A percentile compares a stretch with the other conserved stretches of the same genome.
phyloP scores from a whole-genome alignment of 352 stramenopile genomes.

The Pythium sukuiense region DNA sequence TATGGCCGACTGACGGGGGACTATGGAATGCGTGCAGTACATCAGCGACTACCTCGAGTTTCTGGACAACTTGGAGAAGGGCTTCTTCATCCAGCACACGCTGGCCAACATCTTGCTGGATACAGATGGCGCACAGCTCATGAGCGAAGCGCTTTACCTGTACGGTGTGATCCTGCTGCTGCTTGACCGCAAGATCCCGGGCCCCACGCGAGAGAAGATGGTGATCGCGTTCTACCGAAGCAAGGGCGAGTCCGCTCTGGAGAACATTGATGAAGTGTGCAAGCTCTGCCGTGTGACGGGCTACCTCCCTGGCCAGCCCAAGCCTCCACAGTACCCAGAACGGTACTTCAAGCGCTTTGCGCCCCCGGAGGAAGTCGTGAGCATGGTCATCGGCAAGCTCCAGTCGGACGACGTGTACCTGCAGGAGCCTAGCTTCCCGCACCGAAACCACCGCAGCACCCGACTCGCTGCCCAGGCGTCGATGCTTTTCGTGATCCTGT shows the following conservation, averaged over 20 bases:
- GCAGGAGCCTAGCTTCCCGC: constrained; percentile 90
- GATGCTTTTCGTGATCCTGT: constrained; percentile 96
- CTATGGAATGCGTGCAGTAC: constrained; percentile 59
- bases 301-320: constrained; percentile 80
- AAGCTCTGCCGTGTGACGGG: constrained; percentile 90
- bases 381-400: constrained; percentile 92
- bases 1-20: background rate
- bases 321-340: constrained; percentile 87
- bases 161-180: constrained; percentile 94
- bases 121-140: constrained; percentile 91
- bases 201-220: constrained; percentile 90
- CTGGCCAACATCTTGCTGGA: constrained; percentile 94
- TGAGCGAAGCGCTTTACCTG: constrained; percentile 94
- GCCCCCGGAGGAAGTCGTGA: constrained; percentile 86
- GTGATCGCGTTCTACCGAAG: constrained; percentile 89
- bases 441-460: constrained; percentile 91
- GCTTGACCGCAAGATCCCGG: constrained; percentile 91
- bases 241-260: constrained; percentile 86
- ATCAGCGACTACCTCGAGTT: constrained; percentile 92
- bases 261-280: constrained; percentile 92
- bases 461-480: constrained; percentile 90
- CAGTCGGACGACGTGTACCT: constrained; percentile 95
- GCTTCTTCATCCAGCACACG: constrained; percentile 96
- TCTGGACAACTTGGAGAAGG: constrained; percentile 89
- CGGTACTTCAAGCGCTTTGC: constrained; percentile 88